Evolutionary conservation across 2,329 filamentous ascomycete species (phyloP).

Genomic region (Curvularia verruculosa): DNA sequence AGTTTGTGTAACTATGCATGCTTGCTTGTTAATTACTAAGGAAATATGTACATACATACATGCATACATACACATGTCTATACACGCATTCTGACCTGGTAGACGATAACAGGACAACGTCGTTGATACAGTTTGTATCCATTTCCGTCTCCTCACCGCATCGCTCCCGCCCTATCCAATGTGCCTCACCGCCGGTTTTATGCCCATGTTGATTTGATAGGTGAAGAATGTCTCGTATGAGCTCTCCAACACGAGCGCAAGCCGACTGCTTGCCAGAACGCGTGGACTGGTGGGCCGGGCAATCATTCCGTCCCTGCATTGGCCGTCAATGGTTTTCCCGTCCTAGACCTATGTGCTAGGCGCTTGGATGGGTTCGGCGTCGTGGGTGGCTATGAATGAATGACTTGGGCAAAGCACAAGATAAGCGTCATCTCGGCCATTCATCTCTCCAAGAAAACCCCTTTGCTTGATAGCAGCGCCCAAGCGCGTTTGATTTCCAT

Average conservation of each 20-base stretch:
- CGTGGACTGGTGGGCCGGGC: conserved; percentile 4
- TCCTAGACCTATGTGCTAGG: not conserved
- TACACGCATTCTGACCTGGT: no score
- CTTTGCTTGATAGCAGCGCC: not conserved
- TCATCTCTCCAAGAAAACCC: not conserved
- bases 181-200: conserved; percentile 30
- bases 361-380: not conserved
- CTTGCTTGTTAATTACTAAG: no score
- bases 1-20: no score
- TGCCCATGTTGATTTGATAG: conserved; percentile 1
- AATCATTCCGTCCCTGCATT: conserved; percentile 6
- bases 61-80: no score
- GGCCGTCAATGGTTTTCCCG: not conserved
- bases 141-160: conserved; percentile 10
- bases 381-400: not conserved
- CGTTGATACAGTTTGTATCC: no score
- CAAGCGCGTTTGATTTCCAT: not conserved
- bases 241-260: not conserved
- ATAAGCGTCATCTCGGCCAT: not conserved
- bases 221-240: not conserved
- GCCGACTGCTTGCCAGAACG: not conserved
- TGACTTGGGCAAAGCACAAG: no score
- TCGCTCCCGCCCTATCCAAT: conserved; percentile 13
- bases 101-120: no score
- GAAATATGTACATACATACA: no score